Base-by-base conservation (phyloP, 805 yeast species). In the Wickerhamomyces queroliae region DNA sequence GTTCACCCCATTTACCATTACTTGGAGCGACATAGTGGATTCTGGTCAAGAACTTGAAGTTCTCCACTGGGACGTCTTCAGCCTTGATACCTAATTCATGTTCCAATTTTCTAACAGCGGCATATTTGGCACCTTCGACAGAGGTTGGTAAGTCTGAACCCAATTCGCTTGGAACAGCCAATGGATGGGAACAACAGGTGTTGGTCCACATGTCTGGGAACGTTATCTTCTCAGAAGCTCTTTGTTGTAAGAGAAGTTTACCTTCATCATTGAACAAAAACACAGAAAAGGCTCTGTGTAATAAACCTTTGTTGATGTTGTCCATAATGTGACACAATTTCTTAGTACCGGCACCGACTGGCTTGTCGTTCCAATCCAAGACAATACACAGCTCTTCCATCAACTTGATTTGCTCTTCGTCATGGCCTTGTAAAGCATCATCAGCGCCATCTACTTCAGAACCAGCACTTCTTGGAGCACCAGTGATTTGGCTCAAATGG, bases 351-450 rank as follows among this genome's bases (percentile, higher is more conserved):
- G 95, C 90, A 25, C 97, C 99, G 37, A 89, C 69, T 5, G 96
- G 95, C 35, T 56, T 64, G 62, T 93, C 99, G 53, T 89, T 64
- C 69, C 83, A 81, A 61, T 93, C 96, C 46, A 90, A 68, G 2
- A 91, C 96, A 44, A 93, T 89, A 64, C 99, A 93, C 46, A 90
- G 80, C 63, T 93, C 99, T 51, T 90, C 95, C 99, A 93, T 93
- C 45, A 93, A 70, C 56, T 79, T 77, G 61, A 93, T 88, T 64
- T 93, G 99, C 61, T 91, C 98, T 57, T 81, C 83, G 61, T 93
- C 96, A 50, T 90, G 93, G 7, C 96, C 97, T 5, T 68, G 70
- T 47, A 90, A 85, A n/a, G 86, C 64, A 9, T 61, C 69, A 15
- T 66, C 67, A 26, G 57, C 55, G 6, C 17, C 33, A 11, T 51